Conservation (phyloP, 2,329 filamentous ascomycete genomes). For the Fusarium sp. region DNA sequence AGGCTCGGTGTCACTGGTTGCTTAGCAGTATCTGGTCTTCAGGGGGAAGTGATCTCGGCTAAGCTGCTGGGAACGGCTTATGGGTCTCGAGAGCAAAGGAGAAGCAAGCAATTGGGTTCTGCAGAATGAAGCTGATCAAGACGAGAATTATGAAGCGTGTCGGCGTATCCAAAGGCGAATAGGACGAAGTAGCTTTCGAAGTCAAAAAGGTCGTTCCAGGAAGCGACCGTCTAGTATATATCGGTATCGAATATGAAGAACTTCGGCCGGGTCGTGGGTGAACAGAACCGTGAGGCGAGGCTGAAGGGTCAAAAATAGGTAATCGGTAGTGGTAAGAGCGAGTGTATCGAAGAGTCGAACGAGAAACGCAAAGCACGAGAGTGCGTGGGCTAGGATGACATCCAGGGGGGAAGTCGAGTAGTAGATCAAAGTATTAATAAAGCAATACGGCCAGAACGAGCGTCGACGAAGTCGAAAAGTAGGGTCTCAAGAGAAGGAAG, state of each 20-base stretch:
- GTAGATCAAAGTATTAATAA: conserved; percentile 47
- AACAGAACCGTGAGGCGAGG: conserved; percentile 23
- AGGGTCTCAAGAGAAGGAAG: conserved; percentile 43
- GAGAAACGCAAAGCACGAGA: conserved; percentile 43
- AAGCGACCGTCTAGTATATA: conserved; percentile 42
- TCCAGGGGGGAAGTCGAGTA: conserved; percentile 32
- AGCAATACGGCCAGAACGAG: conserved; percentile 47
- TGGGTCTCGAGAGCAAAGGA: conserved; percentile 27
- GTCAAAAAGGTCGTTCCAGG: conserved; percentile 38
- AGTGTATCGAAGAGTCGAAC: conserved; percentile 42
- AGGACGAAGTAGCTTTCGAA: conserved; percentile 25
- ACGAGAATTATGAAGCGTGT: conserved; percentile 36
- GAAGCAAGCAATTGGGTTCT: conserved; percentile 33
- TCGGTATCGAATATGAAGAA: conserved; percentile 40
- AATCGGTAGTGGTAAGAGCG: conserved; percentile 36
- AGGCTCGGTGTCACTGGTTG: conserved; percentile 25
- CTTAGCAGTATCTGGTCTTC: conserved; percentile 21
- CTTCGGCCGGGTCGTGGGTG: conserved; percentile 38
- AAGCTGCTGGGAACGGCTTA: conserved; percentile 17
- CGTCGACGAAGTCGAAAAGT: conserved; percentile 45
- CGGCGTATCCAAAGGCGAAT: conserved; percentile 34
- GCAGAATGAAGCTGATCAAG: conserved; percentile 35
- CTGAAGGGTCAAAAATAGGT: conserved; percentile 33
- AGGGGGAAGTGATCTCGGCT: conserved; percentile 7
- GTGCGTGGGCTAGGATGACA: conserved; percentile 30